Base-by-base conservation (phyloP, 345 rosid genomes). In the Cochlearia excelsa region DNA sequence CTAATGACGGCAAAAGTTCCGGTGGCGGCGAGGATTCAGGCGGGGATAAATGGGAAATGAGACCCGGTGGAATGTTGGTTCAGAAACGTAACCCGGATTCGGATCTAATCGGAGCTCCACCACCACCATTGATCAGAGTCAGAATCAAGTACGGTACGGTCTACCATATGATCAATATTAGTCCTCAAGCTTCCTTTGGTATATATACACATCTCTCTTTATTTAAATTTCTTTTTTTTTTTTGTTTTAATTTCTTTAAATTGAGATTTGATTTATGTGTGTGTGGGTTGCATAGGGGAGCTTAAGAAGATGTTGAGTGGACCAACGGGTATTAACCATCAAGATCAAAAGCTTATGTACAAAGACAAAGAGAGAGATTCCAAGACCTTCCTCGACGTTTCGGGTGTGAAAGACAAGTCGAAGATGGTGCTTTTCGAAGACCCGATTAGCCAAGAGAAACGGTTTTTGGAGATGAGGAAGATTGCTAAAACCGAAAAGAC, bases 51-150 rank as follows among this genome's bases (percentile, higher is more conserved):
- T 94, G 88, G 97, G 99, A 94, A 79, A 71, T 90, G 60, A 78
- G 99, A 65, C 99, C 99, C 9, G 97, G 99, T 4, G 99, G 99
- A 34, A 94, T 94, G 99, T 63, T 94, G 63, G 99, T 94, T 6
- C 99, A 94, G 80, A 94, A 87, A 73, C 80, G 99, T 4, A 78
- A 62, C 69, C 85, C 82, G 62, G 90, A 84, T 54, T 80, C 84
- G 55, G 94, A 85, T 70, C 82, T 79, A 59, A 39, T 31, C 65
- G 64, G 89, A 45, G 63, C 73, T 51, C 84, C 85, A 10, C 88
- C 94, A 6, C 89, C 94, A 26, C 96, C 96, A 72, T 80, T 86
- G 69, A 82, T 93, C 63, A 79, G 97, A 74, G 91, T 89, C 55
- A 78, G 88, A 77, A 88, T 93, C 73, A 93, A 93, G 73, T 81